Conservation (phyloP, 1,284 basidiomycete genomes). For the Cystobasidium pallidum region DNA sequence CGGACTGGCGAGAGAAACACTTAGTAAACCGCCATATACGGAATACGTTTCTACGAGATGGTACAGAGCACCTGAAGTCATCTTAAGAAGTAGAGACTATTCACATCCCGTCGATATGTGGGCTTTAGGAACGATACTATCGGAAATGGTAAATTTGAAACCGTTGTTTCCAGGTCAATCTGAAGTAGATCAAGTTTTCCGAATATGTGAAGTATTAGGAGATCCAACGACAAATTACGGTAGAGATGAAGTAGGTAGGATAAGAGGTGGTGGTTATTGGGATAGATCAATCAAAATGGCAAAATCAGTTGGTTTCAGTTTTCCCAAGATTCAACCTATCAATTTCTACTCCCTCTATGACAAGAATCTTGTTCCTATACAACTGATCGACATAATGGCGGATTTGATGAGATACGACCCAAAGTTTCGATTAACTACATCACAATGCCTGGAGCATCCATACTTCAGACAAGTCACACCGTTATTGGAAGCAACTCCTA, state of each 20-base stretch:
- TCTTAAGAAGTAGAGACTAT: conserved; percentile 88
- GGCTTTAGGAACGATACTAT: conserved; percentile 97
- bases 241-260: conserved; percentile 68
- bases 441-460: conserved; percentile 81
- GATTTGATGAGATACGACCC: conserved; percentile 94
- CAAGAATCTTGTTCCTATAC: conserved; percentile 68
- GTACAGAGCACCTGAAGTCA: conserved; percentile 98
- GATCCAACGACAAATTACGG: conserved; percentile 86
- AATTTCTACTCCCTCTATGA: conserved; percentile 79
- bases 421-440: conserved; percentile 76
- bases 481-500: conserved; percentile 56
- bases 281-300: conserved; percentile 81
- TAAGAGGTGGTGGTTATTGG: conserved; percentile 88
- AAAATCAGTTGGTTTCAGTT: conserved; percentile 80
- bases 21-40: conserved; percentile 89
- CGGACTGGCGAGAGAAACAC: conserved; percentile 89
- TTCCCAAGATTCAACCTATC: conserved; percentile 81
- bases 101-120: conserved; percentile 98
- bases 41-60: conserved; percentile 98
- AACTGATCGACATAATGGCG: conserved; percentile 86
- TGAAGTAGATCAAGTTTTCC: conserved; percentile 89
- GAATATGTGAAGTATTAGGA: conserved; percentile 89
- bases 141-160: conserved; percentile 91
- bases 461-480: conserved; percentile 75
- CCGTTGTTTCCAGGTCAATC: conserved; percentile 97